phyloP scores from a whole-genome alignment of 2,329 filamentous ascomycete genomes.

The Ascocoryne sarcoides region DNA sequence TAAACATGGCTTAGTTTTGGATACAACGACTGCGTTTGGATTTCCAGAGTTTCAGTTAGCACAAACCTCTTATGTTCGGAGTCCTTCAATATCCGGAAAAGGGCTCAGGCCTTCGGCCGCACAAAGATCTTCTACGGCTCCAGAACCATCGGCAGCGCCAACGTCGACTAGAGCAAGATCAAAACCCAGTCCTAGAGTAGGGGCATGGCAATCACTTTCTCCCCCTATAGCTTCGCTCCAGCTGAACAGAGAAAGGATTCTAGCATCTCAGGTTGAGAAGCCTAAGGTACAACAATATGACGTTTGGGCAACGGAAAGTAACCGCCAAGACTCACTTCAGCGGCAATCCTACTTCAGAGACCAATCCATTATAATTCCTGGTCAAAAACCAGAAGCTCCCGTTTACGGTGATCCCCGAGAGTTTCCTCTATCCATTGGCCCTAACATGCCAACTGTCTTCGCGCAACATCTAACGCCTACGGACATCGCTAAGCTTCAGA shows the following conservation, averaged over 20 bases:
- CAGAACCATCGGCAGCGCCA: not conserved
- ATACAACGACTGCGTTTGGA: no score
- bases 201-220: no score
- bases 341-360: conserved; percentile 15
- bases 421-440: conserved; percentile 9
- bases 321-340: conserved; percentile 14
- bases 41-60: no score
- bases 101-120: no score
- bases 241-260: conserved; percentile 14
- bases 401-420: conserved; percentile 16
- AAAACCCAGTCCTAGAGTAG: no score
- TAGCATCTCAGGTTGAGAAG: conserved; percentile 9
- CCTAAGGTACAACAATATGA: conserved; percentile 9
- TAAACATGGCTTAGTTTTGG: no score
- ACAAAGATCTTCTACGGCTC: no score
- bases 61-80: no score
- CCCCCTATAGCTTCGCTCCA: no score
- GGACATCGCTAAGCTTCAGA: conserved; percentile 13
- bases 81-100: no score
- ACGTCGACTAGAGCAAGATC: not conserved
- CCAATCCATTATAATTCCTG: conserved; percentile 21
- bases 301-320: conserved; percentile 14
- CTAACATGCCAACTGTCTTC: conserved; percentile 17
- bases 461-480: conserved; percentile 18
- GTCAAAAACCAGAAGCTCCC: conserved; percentile 16